phyloP scores from a whole-genome alignment of 2,329 filamentous ascomycete genomes.

The Fusarium pseudograminearum region DNA sequence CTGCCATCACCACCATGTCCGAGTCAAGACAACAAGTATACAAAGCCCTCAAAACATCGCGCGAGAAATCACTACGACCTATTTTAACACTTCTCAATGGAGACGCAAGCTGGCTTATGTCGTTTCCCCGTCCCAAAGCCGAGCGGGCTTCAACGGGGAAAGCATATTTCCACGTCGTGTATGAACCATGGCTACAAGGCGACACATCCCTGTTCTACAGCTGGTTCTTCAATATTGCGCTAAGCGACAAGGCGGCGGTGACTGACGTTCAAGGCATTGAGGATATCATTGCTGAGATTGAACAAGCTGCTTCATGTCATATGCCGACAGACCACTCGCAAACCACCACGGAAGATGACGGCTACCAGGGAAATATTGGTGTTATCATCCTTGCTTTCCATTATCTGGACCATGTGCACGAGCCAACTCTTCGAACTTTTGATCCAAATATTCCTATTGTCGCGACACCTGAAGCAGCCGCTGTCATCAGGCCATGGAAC shows the following conservation, averaged over 20 bases:
- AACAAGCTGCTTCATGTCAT: conserved; percentile 13
- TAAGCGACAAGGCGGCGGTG: conserved; percentile 4
- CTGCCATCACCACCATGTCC: background rate
- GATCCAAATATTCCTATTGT: conserved; percentile 34
- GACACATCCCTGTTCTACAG: conserved; percentile 26
- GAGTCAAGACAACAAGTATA: background rate
- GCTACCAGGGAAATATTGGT: conserved; percentile 20
- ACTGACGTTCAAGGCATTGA: conserved; percentile 19
- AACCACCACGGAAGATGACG: background rate
- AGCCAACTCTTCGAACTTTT: conserved; percentile 29
- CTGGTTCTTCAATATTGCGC: conserved; percentile 42
- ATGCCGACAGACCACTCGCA: background rate
- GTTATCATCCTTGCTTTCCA: conserved; percentile 36
- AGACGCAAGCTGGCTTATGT: conserved; percentile 9
- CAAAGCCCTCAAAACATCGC: background rate
- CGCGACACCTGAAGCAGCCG: conserved; percentile 25
- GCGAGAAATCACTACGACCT: background rate
- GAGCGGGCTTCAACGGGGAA: background rate
- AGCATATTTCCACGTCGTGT: conserved; percentile 11
- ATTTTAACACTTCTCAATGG: background rate
- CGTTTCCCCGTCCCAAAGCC: conserved; percentile 1
- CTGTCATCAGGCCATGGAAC: conserved; percentile 19
- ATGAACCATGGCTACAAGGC: conserved; percentile 51
- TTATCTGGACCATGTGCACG: conserved; percentile 33
- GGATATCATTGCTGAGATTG: conserved; percentile 29